Evolutionary conservation across 345 rosid species (phyloP).

Genomic region (Raphanus sativus): DNA sequence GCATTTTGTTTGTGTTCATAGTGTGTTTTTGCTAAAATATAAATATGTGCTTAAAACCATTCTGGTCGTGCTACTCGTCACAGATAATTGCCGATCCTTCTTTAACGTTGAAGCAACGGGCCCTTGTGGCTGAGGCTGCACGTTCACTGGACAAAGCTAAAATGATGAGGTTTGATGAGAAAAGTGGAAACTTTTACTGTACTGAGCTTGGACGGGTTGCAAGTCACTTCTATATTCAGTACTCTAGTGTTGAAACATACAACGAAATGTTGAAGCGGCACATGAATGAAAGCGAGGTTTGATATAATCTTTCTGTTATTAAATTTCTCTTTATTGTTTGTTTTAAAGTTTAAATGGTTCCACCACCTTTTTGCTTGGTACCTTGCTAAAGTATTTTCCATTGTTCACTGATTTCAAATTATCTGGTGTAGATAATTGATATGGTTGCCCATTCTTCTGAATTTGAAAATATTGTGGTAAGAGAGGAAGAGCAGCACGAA

Average conservation of each 20-base stretch:
- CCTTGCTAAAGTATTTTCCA: background rate
- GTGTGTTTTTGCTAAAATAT: slow-evolving; percentile 4
- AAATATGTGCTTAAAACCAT: slow-evolving; percentile 14
- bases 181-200: slow-evolving; percentile 96
- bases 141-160: slow-evolving; percentile 96
- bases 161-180: slow-evolving; percentile 99
- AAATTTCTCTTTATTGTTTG: slow-evolving; percentile 14
- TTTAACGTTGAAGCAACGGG: slow-evolving; percentile 77
- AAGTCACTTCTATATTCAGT: slow-evolving; percentile 96
- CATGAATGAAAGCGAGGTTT: slow-evolving; percentile 96
- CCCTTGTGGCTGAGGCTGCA: slow-evolving; percentile 92
- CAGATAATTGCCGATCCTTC: slow-evolving; percentile 95
- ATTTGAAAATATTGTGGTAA: slow-evolving; percentile 91
- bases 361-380: slow-evolving; percentile 15
- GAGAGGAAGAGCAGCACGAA: slow-evolving; percentile 98
- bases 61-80: slow-evolving; percentile 29
- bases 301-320: slow-evolving; percentile 22
- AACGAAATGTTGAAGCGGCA: slow-evolving; percentile 88
- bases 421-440: slow-evolving; percentile 65
- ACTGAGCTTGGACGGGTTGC: slow-evolving; percentile 99
- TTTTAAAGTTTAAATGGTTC: background rate
- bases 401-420: slow-evolving; percentile 18
- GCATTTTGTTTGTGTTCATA: slow-evolving; percentile 3
- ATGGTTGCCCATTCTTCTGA: slow-evolving; percentile 99
- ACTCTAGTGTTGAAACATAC: slow-evolving; percentile 97